Percentiles rank a stretch among this genome's conserved stretches.
Conservation (phyloP, 2,329 filamentous ascomycete genomes). For the Endocalyx cinctus region DNA sequence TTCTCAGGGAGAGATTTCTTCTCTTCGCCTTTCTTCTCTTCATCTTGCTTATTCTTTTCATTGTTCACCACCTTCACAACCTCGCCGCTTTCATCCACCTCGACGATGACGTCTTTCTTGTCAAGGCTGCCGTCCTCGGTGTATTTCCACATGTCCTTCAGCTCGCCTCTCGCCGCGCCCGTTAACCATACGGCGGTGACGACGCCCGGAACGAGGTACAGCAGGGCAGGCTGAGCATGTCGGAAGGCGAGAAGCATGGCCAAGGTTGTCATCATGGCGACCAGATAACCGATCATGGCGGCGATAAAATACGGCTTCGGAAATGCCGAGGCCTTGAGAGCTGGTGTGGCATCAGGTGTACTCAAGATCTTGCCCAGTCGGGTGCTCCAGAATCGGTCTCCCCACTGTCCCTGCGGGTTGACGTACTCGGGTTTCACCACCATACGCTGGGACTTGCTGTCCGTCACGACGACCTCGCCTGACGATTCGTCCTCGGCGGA, state of each 20-base stretch:
- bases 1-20: constrained; percentile 3
- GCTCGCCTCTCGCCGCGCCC: constrained; percentile 65
- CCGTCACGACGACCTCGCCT: constrained; percentile 29
- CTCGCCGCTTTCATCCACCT: constrained; percentile 46
- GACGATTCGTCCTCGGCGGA: constrained; percentile 25
- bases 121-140: constrained; percentile 66
- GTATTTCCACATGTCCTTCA: constrained; percentile 74
- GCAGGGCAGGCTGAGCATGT: constrained; percentile 81
- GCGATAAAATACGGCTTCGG: constrained; percentile 82
- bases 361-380: constrained; percentile 18
- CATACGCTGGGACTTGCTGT: constrained; percentile 36
- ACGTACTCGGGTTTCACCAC: constrained; percentile 49
- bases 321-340: constrained; percentile 50
- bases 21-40: constrained; percentile 18
- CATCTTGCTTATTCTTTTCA: constrained; percentile 25
- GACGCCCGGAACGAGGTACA: constrained; percentile 89
- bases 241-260: constrained; percentile 71
- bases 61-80: constrained; percentile 36
- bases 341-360: constrained; percentile 27
- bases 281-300: constrained; percentile 68
- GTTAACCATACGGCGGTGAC: constrained; percentile 71
- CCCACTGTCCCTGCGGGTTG: constrained; percentile 70
- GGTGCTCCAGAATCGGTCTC: constrained; percentile 74
- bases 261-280: constrained; percentile 74
- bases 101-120: constrained; percentile 49